Percentiles rank a stretch among this genome's conserved stretches.
These are phyloP conservation scores for Hygrophila difformis DNA, from an alignment of 257 asterid genomes.

Conservation along the genomic window DNA sequence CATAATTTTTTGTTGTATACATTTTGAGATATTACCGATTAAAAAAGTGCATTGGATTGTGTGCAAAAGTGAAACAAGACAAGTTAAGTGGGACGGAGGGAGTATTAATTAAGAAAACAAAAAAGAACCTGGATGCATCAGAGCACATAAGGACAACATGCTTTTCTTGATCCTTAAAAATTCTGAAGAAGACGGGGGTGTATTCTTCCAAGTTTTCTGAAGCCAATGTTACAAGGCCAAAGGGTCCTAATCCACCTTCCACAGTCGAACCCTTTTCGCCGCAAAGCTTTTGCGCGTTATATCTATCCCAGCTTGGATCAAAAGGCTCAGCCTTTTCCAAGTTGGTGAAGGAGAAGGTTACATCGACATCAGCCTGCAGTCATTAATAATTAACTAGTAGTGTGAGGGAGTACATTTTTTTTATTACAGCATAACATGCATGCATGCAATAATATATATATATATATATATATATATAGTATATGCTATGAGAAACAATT, in stretches of 20 bases:
- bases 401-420: background rate
- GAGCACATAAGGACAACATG: background rate
- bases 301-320: background rate
- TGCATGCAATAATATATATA: conserved; percentile 6
- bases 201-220: background rate
- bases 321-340: background rate
- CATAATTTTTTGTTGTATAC: too few species aligned
- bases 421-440: background rate
- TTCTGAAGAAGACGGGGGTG: background rate
- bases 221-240: background rate
- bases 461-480: too few species aligned
- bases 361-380: background rate
- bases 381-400: too few species aligned
- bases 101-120: too few species aligned
- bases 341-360: background rate
- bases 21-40: too few species aligned
- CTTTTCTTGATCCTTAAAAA: background rate
- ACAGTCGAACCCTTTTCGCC: background rate
- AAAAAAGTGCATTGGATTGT: too few species aligned
- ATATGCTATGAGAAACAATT: too few species aligned
- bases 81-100: too few species aligned
- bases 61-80: too few species aligned
- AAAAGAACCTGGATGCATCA: background rate
- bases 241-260: background rate
- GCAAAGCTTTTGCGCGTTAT: background rate